Evolutionary conservation across 129 eudicot species (phyloP).

Genomic region (Flaveria linearis): DNA sequence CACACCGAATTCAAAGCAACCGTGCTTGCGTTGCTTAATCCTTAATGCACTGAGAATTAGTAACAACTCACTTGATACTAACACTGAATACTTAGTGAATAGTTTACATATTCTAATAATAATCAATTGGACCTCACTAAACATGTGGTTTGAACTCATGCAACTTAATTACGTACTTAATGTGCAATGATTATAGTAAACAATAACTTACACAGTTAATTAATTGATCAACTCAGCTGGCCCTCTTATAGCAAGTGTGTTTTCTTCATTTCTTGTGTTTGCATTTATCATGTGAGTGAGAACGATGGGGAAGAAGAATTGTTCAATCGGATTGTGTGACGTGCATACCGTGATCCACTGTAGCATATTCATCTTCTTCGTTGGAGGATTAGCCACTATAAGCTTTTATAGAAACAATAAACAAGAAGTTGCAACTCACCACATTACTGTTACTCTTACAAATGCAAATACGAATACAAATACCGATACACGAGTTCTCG

Average conservation of each 20-base stretch:
- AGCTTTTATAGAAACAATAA: slow-evolving; percentile 23
- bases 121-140: not conserved
- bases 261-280: not conserved
- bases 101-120: not conserved
- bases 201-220: not conserved
- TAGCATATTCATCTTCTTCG: slow-evolving; percentile 31
- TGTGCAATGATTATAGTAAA: not conserved
- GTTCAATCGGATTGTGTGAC: slow-evolving; percentile 33
- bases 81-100: not conserved
- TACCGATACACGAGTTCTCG: not conserved
- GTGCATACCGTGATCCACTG: slow-evolving; percentile 30
- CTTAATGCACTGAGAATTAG: slow-evolving; percentile 11
- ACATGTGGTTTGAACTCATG: slow-evolving; percentile 12
- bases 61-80: not conserved
- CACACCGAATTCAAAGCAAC: not conserved
- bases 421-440: not conserved
- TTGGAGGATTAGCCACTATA: slow-evolving; percentile 34
- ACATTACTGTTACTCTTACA: not conserved
- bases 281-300: not conserved
- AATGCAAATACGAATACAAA: slow-evolving; percentile 11
- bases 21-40: slow-evolving; percentile 1
- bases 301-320: slow-evolving; percentile 22
- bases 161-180: not conserved
- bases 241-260: not conserved
- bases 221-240: not conserved